A percentile compares a stretch with the other conserved stretches of the same genome.
Conservation (phyloP, 495 filamentous ascomycete genomes). For the Neurospora sp. region DNA sequence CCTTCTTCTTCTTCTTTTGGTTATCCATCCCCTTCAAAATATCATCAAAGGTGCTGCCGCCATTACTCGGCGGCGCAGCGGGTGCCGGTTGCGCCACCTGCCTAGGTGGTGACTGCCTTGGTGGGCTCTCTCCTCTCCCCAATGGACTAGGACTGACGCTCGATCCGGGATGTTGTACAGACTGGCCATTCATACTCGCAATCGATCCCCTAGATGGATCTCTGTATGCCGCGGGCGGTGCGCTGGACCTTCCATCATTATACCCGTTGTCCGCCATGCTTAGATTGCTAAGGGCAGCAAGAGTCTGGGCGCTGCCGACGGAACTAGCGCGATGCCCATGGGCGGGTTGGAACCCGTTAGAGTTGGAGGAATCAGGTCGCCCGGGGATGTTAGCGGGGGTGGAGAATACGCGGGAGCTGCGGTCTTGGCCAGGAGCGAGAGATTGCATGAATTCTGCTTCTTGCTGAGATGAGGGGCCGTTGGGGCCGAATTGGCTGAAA, state of each 20-base stretch:
- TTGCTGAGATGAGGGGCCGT: neutral
- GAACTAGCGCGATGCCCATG: neutral
- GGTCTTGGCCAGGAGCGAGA: neutral
- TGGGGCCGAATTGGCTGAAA: neutral
- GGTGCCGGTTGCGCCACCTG: neutral
- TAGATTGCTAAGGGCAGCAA: neutral
- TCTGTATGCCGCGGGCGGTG: neutral
- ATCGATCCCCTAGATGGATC: neutral
- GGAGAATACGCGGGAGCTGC: neutral
- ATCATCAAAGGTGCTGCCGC: conserved; percentile 51
- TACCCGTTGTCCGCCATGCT: neutral
- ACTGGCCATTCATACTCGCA: neutral
- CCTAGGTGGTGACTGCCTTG: neutral
- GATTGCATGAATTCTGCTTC: neutral
- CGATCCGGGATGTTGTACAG: neutral
- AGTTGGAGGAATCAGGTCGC: neutral
- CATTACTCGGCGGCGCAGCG: neutral
- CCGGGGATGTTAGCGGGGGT: neutral
- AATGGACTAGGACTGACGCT: neutral
- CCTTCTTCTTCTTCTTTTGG: conserved; percentile 35
- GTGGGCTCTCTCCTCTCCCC: neutral
- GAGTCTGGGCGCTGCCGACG: neutral
- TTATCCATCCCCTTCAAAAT: conserved; percentile 46
- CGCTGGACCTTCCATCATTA: neutral
- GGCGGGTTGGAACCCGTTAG: neutral